A percentile compares a stretch with the other conserved stretches of the same genome.
Evolutionary conservation across 1,139 yeast species (phyloP).

Genomic region (Diutina ranongensis): DNA sequence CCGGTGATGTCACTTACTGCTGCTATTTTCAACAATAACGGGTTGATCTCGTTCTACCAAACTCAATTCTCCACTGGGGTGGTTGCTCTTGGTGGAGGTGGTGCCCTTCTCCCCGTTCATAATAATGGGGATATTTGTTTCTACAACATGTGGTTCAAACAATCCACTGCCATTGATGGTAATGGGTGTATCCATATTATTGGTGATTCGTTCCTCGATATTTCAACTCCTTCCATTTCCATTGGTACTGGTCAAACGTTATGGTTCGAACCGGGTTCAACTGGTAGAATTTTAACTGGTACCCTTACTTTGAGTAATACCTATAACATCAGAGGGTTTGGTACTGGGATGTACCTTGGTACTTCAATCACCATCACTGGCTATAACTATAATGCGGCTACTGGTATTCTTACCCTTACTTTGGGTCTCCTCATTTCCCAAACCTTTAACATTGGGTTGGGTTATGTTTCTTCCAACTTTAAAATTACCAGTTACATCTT

Average conservation of each 20-base stretch:
- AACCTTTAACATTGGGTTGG: background rate
- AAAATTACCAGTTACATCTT: background rate
- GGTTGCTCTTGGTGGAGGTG: constrained; percentile 1
- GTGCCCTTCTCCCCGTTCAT: background rate
- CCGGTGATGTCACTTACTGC: background rate
- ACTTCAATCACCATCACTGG: background rate
- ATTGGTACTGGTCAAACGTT: background rate
- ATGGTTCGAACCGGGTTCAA: background rate
- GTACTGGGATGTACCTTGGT: background rate
- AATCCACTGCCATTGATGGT: background rate
- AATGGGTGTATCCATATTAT: background rate
- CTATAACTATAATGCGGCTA: background rate
- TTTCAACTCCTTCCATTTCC: background rate
- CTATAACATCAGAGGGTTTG: constrained; percentile 5
- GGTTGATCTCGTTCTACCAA: constrained; percentile 2
- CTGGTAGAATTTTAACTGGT: background rate
- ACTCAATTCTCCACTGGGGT: background rate
- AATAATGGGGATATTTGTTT: constrained; percentile 5
- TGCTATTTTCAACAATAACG: background rate
- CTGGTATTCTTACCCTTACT: background rate
- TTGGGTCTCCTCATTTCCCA: background rate
- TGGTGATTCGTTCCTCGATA: background rate
- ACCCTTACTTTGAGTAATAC: no score
- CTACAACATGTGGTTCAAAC: background rate
- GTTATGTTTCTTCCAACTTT: background rate